phyloP scores from a whole-genome alignment of 768 basidiomycete species.

The Rhizopogon rudus region DNA sequence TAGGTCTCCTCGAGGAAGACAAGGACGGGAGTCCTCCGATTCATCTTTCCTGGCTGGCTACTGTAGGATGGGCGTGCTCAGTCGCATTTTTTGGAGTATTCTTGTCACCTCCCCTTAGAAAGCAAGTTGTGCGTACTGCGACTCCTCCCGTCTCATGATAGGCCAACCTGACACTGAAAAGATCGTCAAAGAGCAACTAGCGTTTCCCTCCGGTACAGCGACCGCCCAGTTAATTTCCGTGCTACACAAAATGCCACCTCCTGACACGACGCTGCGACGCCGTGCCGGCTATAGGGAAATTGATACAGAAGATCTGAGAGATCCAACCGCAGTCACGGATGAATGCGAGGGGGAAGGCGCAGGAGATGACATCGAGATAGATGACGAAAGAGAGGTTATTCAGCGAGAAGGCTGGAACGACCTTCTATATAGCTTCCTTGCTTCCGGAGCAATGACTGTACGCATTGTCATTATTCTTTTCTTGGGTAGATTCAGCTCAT shows the following conservation, averaged over 20 bases:
- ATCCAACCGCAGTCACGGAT: conserved; percentile 6
- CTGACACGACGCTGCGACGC: conserved; percentile 49
- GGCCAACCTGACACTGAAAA: conserved; percentile 23
- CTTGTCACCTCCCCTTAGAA: conserved; percentile 88
- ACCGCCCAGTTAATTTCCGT: conserved; percentile 94
- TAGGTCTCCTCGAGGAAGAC: conserved; percentile 68
- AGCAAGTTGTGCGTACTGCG: conserved; percentile 72
- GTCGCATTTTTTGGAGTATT: conserved; percentile 99
- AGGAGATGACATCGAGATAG: conserved; percentile 26
- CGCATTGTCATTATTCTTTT: conserved; percentile 16
- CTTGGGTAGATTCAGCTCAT: conserved; percentile 1
- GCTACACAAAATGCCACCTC: conserved; percentile 71
- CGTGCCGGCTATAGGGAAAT: conserved; percentile 51
- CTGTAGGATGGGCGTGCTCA: conserved; percentile 83
- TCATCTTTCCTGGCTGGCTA: conserved; percentile 63
- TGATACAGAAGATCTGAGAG: conserved; percentile 29
- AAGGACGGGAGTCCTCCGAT: conserved; percentile 78
- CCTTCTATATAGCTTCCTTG: conserved; percentile 72
- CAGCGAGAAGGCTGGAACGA: conserved; percentile 73
- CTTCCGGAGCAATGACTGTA: conserved; percentile 75
- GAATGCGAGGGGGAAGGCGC: conserved; percentile 19
- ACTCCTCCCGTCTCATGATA: background rate
- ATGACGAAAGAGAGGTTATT: conserved; percentile 41
- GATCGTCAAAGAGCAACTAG: conserved; percentile 92
- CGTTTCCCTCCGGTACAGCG: conserved; percentile 94